Evolutionary conservation across 2,329 filamentous ascomycete genomes (phyloP), one percentile per base, ranked within the genome.

Genomic region (Coniochaeta pulveracea): DNA sequence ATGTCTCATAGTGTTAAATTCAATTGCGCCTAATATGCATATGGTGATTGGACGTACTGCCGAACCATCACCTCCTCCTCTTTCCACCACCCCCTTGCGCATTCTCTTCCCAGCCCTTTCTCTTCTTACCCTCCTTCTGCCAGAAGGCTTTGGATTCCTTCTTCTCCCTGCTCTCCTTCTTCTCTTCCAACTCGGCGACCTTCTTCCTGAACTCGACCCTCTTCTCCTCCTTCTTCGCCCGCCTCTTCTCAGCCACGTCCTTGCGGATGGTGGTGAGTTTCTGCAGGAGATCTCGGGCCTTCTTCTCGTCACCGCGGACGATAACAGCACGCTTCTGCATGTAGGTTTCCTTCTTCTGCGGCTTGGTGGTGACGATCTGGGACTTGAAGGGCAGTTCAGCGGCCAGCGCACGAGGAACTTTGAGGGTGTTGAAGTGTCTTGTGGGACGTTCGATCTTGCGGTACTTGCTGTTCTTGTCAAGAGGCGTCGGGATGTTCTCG

Each of bases 281-380:
- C 63, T 93, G 83, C 76, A 98, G 80, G 43, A 98, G 64, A 46
- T 86, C 78, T 19, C 91, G 69, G 4, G 86, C 86, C 56, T 80
- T 81, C 67, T 81, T 85, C 69, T 98, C 91, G 56, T 96, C 89
- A 17, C 79, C 79, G 10, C 80, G 69, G 11, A 85, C 60, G 16
- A 93, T 75, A n/a, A 96, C 85, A 10, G 89, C 91, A 8, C 91
- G 82, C 64, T 95, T 95, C 64, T 93, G 85, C 68, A 93, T 69
- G 56, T 98, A 98, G 15, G 88, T 94, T 50, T 79, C 61, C 48
- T 77, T 79, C 55, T 74, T 77, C 62, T 88, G 85, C 39, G 81
- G 76, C 58, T 80, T 81, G 63, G 82, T 89, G 52, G 76, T 65
- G 15, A 80, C 72, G 49, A 94, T 88, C 56, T 98, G 91, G 10